Percentiles rank a stretch among this genome's conserved stretches.
Conservation (phyloP, 2,329 filamentous ascomycete genomes). For the Apiospora malaysiana region DNA sequence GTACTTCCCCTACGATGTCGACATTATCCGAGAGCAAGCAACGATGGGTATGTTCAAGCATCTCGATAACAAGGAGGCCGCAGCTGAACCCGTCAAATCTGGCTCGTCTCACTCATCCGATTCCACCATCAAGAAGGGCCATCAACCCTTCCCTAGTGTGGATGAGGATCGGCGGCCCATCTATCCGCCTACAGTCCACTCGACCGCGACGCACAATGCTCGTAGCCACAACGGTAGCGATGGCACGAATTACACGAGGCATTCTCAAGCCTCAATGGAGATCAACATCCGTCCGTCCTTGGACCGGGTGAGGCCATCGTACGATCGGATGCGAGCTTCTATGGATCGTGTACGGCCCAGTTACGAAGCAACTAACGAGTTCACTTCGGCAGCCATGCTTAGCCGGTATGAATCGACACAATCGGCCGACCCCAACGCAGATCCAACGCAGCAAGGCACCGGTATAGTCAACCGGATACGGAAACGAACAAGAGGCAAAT, state of each 20-base stretch:
- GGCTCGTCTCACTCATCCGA: conserved; percentile 53
- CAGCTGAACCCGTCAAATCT: conserved; percentile 39
- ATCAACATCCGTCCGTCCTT: conserved; percentile 59
- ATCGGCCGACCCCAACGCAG: conserved; percentile 41
- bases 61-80: conserved; percentile 50
- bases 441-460: conserved; percentile 29
- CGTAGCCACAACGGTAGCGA: conserved; percentile 92
- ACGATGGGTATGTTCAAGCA: conserved; percentile 82
- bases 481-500: conserved; percentile 42
- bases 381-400: conserved; percentile 87
- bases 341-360: conserved; percentile 86
- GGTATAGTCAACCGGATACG: conserved; percentile 41
- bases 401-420: conserved; percentile 80
- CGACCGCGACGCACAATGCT: conserved; percentile 70
- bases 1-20: conserved; percentile 89
- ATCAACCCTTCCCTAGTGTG: conserved; percentile 65
- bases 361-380: conserved; percentile 88
- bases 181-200: conserved; percentile 84
- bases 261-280: conserved; percentile 64
- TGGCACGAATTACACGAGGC: conserved; percentile 85
- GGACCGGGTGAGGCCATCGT: conserved; percentile 80
- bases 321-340: conserved; percentile 82
- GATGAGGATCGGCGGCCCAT: conserved; percentile 92
- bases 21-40: conserved; percentile 94
- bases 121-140: conserved; percentile 62